These are phyloP conservation scores for Mucor velutinosus DNA, from an alignment of 371 early-diverging fungal species.

Conservation along the genomic window DNA sequence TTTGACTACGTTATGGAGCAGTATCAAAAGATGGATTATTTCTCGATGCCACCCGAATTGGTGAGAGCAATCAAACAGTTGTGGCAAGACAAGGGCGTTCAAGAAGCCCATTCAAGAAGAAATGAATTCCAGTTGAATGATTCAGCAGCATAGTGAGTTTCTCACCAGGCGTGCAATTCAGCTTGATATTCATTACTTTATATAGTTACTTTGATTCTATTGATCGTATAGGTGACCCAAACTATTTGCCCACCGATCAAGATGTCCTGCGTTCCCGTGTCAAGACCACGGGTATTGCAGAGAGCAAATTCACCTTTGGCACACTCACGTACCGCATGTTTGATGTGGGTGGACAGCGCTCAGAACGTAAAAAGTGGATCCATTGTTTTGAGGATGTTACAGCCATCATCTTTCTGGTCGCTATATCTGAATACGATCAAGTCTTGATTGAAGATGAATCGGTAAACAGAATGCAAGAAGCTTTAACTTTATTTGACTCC, in stretches of 20 bases:
- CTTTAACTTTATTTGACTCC: constrained; percentile 93
- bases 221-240: constrained; percentile 79
- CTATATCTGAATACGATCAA: constrained; percentile 95
- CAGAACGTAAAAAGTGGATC: constrained; percentile 95
- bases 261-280: constrained; percentile 87
- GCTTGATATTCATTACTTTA: constrained; percentile 3
- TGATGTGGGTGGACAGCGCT: constrained; percentile 96
- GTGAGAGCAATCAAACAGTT: constrained; percentile 76
- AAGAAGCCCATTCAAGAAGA: constrained; percentile 80
- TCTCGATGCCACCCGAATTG: constrained; percentile 75
- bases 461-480: constrained; percentile 96
- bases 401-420: constrained; percentile 93
- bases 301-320: constrained; percentile 84
- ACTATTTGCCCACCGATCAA: constrained; percentile 89
- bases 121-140: constrained; percentile 95
- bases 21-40: constrained; percentile 83
- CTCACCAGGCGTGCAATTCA: not conserved
- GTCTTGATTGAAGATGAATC: constrained; percentile 95
- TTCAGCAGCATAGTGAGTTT: constrained; percentile 84
- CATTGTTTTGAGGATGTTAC: constrained; percentile 97
- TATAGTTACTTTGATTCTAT: constrained; percentile 89
- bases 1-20: constrained; percentile 72
- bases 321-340: constrained; percentile 90
- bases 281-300: constrained; percentile 90
- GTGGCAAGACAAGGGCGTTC: constrained; percentile 86